Evolutionary conservation across 345 rosid genomes (phyloP), one percentile per base, ranked within the genome.

Genomic region (Anacardium occidentale): DNA sequence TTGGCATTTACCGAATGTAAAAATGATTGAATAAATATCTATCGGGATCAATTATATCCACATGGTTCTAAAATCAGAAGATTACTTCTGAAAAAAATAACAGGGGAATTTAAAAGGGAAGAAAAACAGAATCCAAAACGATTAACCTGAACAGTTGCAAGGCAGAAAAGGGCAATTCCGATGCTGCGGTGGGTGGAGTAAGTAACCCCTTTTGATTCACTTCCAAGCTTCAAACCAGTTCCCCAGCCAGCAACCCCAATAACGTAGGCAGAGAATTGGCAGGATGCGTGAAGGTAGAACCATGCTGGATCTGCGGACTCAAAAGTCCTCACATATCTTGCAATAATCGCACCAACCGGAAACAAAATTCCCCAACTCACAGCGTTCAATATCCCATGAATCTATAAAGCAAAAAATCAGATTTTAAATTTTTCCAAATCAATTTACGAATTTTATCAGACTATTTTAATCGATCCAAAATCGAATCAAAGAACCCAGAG

Each of bases 161-260:
- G 53, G 66, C 81, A 29, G 81, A 91, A 89, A 59, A 93, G 92
- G 52, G 90, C 77, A 12, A 91, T 88, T 55, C 98, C 98, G 4
- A 93, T 85, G 25, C 82, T 82, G 24, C 97, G 85, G 68, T 93
- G 98, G 47, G 5, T 13, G 0, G 78, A 9, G 60, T 25, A 86
- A 1, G 42, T 62, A 25, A 86, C 20, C 9, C 88, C 92, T 4
- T 69, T 18, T 3, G 97, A 91, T 77, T 93, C 86, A 10, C 81
- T 69, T 18, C 98, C 96, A n/a, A 93, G 92, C 76, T 91, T 91
- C 44, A 93, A 61, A n/a, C 98, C 97, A 14, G 91, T 91, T 65
- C 78, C 91, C 98, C 97, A 93, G 2, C 98, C 98, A 29, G 98
- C 88, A 64, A 88, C 94, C 10, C 98, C 98, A 17, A 93, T 78